phyloP scores from a whole-genome alignment of 2,329 filamentous ascomycete genomes.

The Sphaceloma murrayae region DNA sequence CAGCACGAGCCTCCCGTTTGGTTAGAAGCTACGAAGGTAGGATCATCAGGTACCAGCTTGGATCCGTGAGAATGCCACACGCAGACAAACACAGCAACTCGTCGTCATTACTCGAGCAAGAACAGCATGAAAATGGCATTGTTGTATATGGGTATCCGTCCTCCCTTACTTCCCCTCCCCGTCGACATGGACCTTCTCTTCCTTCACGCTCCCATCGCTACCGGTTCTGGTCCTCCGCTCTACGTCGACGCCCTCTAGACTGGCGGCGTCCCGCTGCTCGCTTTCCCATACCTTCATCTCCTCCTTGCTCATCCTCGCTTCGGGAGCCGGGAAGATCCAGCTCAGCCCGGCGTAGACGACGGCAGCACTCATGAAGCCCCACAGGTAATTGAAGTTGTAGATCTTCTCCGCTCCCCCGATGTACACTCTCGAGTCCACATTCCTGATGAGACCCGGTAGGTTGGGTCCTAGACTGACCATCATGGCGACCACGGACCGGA shows the following conservation, averaged over 20 bases:
- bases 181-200: not conserved
- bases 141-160: too few species aligned
- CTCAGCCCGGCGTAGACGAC: conserved; percentile 44
- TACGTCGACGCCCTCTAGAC: not conserved
- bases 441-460: conserved; percentile 39
- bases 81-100: too few species aligned
- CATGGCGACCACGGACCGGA: conserved; percentile 50
- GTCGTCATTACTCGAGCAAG: too few species aligned
- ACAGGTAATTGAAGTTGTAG: conserved; percentile 52
- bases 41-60: too few species aligned
- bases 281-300: not conserved
- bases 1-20: too few species aligned
- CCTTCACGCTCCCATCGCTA: not conserved
- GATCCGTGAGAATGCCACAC: too few species aligned
- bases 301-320: not conserved
- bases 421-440: conserved; percentile 15
- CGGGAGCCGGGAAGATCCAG: not conserved
- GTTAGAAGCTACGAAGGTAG: too few species aligned
- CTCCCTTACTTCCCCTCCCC: too few species aligned
- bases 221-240: not conserved
- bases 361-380: conserved; percentile 49
- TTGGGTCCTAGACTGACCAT: conserved; percentile 48
- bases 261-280: not conserved
- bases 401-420: conserved; percentile 19
- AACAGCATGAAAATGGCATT: too few species aligned